Conservation (phyloP, 768 basidiomycete species). For the Lactifluus volemus region DNA sequence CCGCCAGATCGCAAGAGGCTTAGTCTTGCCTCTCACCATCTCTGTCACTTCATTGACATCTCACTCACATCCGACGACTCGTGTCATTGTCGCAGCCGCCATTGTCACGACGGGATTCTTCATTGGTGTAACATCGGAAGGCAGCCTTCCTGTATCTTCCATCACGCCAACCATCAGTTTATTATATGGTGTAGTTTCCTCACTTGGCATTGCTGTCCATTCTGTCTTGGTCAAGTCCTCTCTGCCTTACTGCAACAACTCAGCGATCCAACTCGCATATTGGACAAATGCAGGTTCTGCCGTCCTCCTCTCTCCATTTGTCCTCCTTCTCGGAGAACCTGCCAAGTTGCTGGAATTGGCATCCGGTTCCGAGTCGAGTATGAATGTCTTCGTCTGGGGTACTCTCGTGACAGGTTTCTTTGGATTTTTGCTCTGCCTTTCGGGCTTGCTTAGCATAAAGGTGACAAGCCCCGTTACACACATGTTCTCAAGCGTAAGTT, state of each 20-base stretch:
- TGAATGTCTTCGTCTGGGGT: conserved; percentile 52
- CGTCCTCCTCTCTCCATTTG: conserved; percentile 50
- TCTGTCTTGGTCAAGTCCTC: conserved; percentile 69
- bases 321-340: conserved; percentile 48
- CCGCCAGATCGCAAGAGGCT: conserved; percentile 71
- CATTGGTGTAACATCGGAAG: conserved; percentile 57
- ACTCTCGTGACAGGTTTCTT: conserved; percentile 64
- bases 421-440: conserved; percentile 73
- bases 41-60: conserved; percentile 56
- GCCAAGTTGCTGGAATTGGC: conserved; percentile 33
- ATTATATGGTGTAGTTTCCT: conserved; percentile 62
- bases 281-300: conserved; percentile 72
- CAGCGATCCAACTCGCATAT: conserved; percentile 66
- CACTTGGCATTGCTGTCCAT: conserved; percentile 67
- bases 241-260: conserved; percentile 58
- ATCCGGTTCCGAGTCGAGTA: conserved; percentile 38
- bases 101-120: conserved; percentile 72
- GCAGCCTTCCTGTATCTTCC: conserved; percentile 32
- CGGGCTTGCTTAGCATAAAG: conserved; percentile 72
- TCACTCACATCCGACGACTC: conserved; percentile 40
- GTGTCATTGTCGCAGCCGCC: conserved; percentile 49
- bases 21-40: conserved; percentile 79
- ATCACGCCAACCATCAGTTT: conserved; percentile 50
- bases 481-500: conserved; percentile 71
- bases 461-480: conserved; percentile 78